Evolutionary conservation across 2,329 filamentous ascomycete genomes (phyloP), one percentile per base, ranked within the genome.

Genomic region (Colletotrichum sp.): DNA sequence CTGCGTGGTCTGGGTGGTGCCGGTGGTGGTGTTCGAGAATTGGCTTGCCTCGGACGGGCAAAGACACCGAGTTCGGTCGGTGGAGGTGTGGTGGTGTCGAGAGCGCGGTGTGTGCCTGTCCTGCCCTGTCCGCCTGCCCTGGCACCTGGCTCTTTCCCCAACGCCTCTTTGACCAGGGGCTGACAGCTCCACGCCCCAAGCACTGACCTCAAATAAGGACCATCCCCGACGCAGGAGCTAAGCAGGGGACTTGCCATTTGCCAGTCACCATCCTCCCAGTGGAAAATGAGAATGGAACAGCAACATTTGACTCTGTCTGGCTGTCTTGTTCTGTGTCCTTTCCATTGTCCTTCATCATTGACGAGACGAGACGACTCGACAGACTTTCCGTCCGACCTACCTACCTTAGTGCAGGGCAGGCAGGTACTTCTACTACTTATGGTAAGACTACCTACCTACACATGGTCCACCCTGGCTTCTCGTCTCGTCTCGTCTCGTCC

Each of bases 141-240:
- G n/a, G 21, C 61, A 29, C 24, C 43, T 47, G n/a, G 21, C 61
- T 21, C 27, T 27, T 33, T 43, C 64, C 64, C 65, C 69, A 69
- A 63, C 57, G 21, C 62, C 31, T 51, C 55, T 66, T 54, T 31
- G 21, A 68, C 54, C 43, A 72, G 51, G 66, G 59, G 36, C 18
- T 12, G 29, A 21, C 43, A 51, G 43, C 43, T 51, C 43, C 54
- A 54, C 67, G 55, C 54, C 59, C 67, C 70, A 54, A 66, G 71
- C 71, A 73, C 47, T 73, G 71, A 36, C 68, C 71, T 71, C 62
- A 66, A 71, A 73, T 68, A 71, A 66, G 71, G 71, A 63, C 57
- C 21, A 73, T 71, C 71, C 71, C 71, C 62, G 54, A 64, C 33
- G 57, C 33, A 73, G 38, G 67, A 65, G 59, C 51, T 51, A 38